Conservation (phyloP, 2,329 filamentous ascomycete genomes). For the Purpureocillium takamizusanense region DNA sequence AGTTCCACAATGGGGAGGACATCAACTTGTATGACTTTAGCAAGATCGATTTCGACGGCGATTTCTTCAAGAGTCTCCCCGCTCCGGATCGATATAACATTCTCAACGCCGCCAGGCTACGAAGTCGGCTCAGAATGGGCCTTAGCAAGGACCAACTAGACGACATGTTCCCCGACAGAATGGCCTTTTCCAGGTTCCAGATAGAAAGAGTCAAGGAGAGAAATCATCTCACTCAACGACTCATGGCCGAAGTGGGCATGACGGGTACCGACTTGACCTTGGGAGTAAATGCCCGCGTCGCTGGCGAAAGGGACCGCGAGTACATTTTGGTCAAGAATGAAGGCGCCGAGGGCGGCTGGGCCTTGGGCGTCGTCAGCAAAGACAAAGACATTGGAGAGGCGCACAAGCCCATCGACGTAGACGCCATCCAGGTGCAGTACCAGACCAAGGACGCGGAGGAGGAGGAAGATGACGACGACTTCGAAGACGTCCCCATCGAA, state of each 20-base stretch:
- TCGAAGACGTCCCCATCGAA: constrained; percentile 89
- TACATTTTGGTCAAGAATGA: constrained; percentile 96
- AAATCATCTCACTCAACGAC: constrained; percentile 85
- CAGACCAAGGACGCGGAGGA: constrained; percentile 53
- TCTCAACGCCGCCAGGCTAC: constrained; percentile 80
- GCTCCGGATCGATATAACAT: constrained; percentile 94
- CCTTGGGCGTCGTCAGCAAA: constrained; percentile 82
- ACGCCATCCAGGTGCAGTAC: constrained; percentile 52
- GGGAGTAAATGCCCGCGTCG: constrained; percentile 56
- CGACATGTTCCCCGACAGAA: constrained; percentile 91
- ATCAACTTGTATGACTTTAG: constrained; percentile 91
- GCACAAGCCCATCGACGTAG: constrained; percentile 88
- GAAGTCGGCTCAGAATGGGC: constrained; percentile 88
- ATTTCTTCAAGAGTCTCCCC: constrained; percentile 89
- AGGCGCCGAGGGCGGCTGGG: constrained; percentile 91
- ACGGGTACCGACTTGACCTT: constrained; percentile 65
- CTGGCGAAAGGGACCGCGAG: constrained; percentile 81
- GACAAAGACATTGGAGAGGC: constrained; percentile 71
- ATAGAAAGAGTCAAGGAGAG: constrained; percentile 89
- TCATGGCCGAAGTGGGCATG: constrained; percentile 95
- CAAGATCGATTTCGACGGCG: constrained; percentile 95
- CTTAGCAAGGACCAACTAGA: constrained; percentile 94
- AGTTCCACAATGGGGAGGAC: constrained; percentile 88
- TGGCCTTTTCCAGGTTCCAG: constrained; percentile 95
- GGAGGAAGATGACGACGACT: constrained; percentile 66